Evolutionary conservation across 129 eudicot species (phyloP).

Genomic region (Flaveria sonorensis): DNA sequence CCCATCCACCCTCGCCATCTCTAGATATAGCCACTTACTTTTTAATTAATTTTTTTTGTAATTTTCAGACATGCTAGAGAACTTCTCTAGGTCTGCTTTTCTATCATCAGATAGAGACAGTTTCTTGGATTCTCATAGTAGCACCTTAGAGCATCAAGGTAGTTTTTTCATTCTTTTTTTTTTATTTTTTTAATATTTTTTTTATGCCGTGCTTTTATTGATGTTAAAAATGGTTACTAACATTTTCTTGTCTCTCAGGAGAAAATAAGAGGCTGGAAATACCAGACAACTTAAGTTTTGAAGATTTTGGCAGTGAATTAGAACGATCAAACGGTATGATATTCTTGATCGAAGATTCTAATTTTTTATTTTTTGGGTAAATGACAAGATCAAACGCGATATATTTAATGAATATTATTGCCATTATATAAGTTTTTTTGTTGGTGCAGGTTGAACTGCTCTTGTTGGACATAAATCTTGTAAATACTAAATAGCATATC

Average conservation of each 20-base stretch:
- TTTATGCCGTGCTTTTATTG: background rate
- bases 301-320: constrained; percentile 55
- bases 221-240: background rate
- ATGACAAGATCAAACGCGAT: background rate
- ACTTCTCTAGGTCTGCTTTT: constrained; percentile 58
- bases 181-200: background rate
- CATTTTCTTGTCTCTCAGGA: constrained; percentile 43
- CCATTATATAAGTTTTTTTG: constrained; percentile 7
- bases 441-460: constrained; percentile 38
- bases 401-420: background rate
- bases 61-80: constrained; percentile 61
- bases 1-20: background rate
- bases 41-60: background rate
- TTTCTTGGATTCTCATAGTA: constrained; percentile 62
- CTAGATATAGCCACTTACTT: background rate
- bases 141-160: constrained; percentile 47
- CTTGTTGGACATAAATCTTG: constrained; percentile 32
- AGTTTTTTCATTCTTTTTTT: constrained; percentile 9
- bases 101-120: constrained; percentile 51
- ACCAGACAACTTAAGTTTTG: constrained; percentile 50
- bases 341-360: background rate
- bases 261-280: constrained; percentile 61
- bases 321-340: constrained; percentile 31
- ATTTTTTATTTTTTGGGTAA: background rate
- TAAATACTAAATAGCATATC: constrained; percentile 28